Evolutionary conservation across 495 filamentous ascomycete species (phyloP).

Genomic region (Lasiosphaeria hispida): DNA sequence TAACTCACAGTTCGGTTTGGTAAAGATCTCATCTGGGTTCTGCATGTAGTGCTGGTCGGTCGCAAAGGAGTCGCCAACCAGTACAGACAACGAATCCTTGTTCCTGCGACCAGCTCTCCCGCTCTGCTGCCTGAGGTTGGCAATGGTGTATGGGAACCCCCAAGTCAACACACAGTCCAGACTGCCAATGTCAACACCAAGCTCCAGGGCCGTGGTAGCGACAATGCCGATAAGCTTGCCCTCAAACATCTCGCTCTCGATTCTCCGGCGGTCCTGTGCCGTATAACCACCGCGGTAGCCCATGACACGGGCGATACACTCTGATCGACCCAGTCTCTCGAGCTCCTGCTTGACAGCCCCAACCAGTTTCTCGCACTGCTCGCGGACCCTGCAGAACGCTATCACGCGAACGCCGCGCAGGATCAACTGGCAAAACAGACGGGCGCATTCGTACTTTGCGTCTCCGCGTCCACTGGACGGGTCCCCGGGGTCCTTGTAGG

Average conservation of each 20-base stretch:
- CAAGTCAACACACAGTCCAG: conserved; percentile 92
- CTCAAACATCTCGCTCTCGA: conserved; percentile 97
- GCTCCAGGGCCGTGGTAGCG: conserved; percentile 87
- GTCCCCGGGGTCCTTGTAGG: conserved; percentile 86
- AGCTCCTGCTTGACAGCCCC: conserved; percentile 78
- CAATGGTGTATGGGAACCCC: conserved; percentile 92
- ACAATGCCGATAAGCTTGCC: conserved; percentile 91
- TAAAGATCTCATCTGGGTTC: conserved; percentile 96
- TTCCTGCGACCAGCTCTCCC: conserved; percentile 90
- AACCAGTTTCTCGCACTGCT: conserved; percentile 82
- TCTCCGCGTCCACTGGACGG: conserved; percentile 83
- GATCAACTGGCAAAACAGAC: conserved; percentile 86
- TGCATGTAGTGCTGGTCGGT: conserved; percentile 97
- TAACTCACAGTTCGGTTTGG: conserved; percentile 80
- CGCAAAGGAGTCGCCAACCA: conserved; percentile 89
- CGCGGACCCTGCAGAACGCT: conserved; percentile 84
- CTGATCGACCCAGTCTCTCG: conserved; percentile 63
- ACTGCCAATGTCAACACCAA: conserved; percentile 94
- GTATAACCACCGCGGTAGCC: conserved; percentile 96
- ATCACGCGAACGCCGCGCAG: conserved; percentile 90
- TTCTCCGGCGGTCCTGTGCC: conserved; percentile 83
- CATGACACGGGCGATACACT: conserved; percentile 80
- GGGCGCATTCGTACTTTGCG: conserved; percentile 77
- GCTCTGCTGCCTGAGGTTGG: conserved; percentile 92
- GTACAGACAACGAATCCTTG: conserved; percentile 86